Evolutionary conservation across 345 rosid genomes (phyloP).

Genomic region (Carallia pectinifolia): DNA sequence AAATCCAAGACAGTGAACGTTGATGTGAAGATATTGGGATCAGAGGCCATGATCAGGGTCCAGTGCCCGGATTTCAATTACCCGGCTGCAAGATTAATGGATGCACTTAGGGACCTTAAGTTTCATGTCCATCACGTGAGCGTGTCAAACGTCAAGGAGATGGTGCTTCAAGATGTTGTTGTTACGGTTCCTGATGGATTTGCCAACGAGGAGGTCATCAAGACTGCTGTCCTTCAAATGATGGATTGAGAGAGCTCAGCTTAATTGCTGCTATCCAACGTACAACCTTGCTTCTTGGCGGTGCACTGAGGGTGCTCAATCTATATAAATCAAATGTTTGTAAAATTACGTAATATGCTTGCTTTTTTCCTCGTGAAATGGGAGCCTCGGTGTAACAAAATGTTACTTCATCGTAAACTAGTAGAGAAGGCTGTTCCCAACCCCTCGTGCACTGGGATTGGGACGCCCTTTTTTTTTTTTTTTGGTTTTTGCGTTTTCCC

Average conservation of each 20-base stretch:
- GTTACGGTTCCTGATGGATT: constrained; percentile 38
- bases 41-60: constrained; percentile 46
- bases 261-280: neutral
- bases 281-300: no score
- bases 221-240: constrained; percentile 30
- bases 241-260: neutral
- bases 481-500: no score
- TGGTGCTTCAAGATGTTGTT: constrained; percentile 49
- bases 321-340: no score
- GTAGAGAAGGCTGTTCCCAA: no score
- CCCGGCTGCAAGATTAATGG: constrained; percentile 52
- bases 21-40: constrained; percentile 54
- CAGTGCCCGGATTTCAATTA: constrained; percentile 39
- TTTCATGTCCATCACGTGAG: constrained; percentile 48
- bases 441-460: no score
- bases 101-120: constrained; percentile 41
- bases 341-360: no score
- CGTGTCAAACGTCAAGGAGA: constrained; percentile 37
- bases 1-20: constrained; percentile 26
- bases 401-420: no score
- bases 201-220: constrained; percentile 26
- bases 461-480: no score
- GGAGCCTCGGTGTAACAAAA: no score
- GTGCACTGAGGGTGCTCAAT: no score
- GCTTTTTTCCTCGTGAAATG: no score